Evolutionary conservation across 2,329 filamentous ascomycete species (phyloP), one percentile per base, ranked within the genome.

Genomic region (Paecilomyces sp.): DNA sequence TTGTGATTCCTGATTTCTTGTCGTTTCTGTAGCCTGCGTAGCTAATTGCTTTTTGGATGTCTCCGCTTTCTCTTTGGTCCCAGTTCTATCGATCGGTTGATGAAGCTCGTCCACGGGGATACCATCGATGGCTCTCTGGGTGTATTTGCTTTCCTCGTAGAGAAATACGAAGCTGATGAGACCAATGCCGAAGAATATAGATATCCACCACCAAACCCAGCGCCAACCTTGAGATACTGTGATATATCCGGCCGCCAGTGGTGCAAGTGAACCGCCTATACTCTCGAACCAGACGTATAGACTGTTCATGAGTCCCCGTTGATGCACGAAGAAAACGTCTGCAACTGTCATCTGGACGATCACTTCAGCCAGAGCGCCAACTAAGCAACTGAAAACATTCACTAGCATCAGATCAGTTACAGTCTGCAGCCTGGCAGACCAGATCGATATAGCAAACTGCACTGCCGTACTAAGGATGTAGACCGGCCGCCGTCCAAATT

Each of bases 201-300:
- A 69, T 53, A 67, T 74, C 72, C 73, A 81, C 79, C 79, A 81
- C 74, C 74, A 82, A 0, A 77, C 71, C 78, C 79, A 83, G 12
- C 80, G 70, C 81, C 81, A 84, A 0, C 78, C 80, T 63, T 78
- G 74, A 1, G 67, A 66, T 0, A 68, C 64, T 0, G 74, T 74
- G n/a, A 78, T 65, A 50, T 64, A 72, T 1, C 70, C 71, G 1
- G 66, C 67, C 6, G 80, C 65, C 15, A 60, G 33, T 12, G 56
- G 54, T 8, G 55, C 58, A 18, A 57, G 22, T 36, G 50, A 76
- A 1, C 70, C 66, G 15, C 70, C 68, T 54, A 71, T 58, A 18
- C 56, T 67, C 31, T 62, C 57, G 1, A 70, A 66, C 68, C 71
- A 77, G 59, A 79, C 68, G 60, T 80, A 83, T 11, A 80, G 71